These are phyloP conservation scores for Penicillium aurantiogriseum DNA, from an alignment of 2,329 filamentous ascomycete species.

Conservation along the genomic window DNA sequence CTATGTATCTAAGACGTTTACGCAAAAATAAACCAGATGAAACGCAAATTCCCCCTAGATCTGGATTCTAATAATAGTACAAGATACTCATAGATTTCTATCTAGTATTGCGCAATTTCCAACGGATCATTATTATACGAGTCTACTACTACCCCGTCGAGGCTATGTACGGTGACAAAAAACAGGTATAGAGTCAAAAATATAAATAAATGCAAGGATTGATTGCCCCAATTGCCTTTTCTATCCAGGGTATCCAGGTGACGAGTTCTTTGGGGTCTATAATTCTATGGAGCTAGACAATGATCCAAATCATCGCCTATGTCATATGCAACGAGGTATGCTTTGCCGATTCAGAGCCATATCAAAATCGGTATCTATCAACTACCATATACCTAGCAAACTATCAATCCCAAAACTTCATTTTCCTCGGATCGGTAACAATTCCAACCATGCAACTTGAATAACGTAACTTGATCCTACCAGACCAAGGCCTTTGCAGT, in stretches of 20 bases:
- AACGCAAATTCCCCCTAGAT: not conserved
- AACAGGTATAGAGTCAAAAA: not conserved
- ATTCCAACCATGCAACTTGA: not conserved
- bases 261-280: too few relatives aligned
- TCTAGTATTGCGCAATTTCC: not conserved
- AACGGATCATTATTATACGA: not conserved
- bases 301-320: not conserved
- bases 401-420: not conserved
- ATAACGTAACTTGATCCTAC: not conserved
- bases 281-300: too few relatives aligned
- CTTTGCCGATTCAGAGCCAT: not conserved
- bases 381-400: not conserved
- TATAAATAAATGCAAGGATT: not conserved
- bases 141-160: not conserved
- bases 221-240: not conserved
- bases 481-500: not conserved
- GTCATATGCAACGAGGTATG: not conserved
- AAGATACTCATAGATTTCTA: too few relatives aligned
- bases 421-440: too few relatives aligned
- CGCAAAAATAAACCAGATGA: not conserved
- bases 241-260: not conserved
- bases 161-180: not conserved
- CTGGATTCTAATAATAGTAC: not conserved
- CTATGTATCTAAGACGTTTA: not conserved
- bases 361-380: not conserved